Evolutionary conservation across 1,139 yeast species (phyloP).

Genomic region (Sugiyamaella castrensis): DNA sequence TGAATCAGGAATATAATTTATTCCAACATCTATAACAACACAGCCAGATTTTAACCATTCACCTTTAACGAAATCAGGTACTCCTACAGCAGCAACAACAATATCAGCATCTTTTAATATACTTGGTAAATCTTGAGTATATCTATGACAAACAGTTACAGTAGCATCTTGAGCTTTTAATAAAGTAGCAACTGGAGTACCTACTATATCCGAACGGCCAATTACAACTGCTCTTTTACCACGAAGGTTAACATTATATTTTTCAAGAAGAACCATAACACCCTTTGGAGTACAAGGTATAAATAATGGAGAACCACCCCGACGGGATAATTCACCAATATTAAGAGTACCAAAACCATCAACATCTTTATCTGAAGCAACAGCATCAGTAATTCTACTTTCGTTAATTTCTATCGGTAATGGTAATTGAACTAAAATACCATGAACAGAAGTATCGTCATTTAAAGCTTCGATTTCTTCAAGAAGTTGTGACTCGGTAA

Average conservation of each 20-base stretch:
- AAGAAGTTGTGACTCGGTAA: conserved; percentile 47
- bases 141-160: conserved; percentile 82
- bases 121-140: conserved; percentile 60
- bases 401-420: conserved; percentile 82
- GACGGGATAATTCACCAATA: conserved; percentile 88
- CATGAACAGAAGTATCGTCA: conserved; percentile 69
- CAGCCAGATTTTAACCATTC: conserved; percentile 85
- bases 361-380: conserved; percentile 78
- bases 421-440: conserved; percentile 88
- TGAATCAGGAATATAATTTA: conserved; percentile 77
- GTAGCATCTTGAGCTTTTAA: conserved; percentile 78
- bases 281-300: conserved; percentile 98
- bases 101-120: conserved; percentile 76
- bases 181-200: conserved; percentile 85
- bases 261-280: conserved; percentile 69
- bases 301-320: conserved; percentile 80
- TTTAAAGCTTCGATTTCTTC: conserved; percentile 61
- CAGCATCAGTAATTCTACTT: conserved; percentile 71
- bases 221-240: conserved; percentile 92
- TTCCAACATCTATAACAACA: conserved; percentile 94
- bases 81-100: conserved; percentile 89
- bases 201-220: conserved; percentile 96
- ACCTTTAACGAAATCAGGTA: conserved; percentile 77
- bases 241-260: conserved; percentile 56
- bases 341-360: conserved; percentile 93